phyloP scores from a whole-genome alignment of 2,329 filamentous ascomycete species.

The Penicillium sp. region DNA sequence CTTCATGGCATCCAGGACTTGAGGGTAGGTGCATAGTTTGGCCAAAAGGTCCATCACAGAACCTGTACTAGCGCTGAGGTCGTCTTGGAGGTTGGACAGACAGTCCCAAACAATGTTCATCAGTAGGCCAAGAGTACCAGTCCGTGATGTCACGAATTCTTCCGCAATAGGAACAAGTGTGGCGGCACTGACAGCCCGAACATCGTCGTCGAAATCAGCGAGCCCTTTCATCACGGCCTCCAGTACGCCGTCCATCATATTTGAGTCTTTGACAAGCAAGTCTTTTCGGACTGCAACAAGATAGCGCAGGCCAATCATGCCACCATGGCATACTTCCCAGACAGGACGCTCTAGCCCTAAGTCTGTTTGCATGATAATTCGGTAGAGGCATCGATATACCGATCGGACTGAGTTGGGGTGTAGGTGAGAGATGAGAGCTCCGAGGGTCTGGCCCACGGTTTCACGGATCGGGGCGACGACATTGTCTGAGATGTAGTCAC shows the following conservation, averaged over 20 bases:
- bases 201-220: constrained; percentile 88
- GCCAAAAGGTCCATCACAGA: constrained; percentile 98
- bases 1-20: constrained; percentile 94
- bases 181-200: constrained; percentile 94
- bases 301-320: constrained; percentile 95
- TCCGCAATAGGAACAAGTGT: constrained; percentile 94
- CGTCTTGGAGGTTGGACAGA: constrained; percentile 92
- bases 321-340: constrained; percentile 96
- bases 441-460: constrained; percentile 90
- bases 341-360: constrained; percentile 70
- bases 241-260: constrained; percentile 90
- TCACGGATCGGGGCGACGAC: constrained; percentile 95
- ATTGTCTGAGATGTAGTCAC: constrained; percentile 96
- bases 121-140: constrained; percentile 73
- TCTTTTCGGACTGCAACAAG: constrained; percentile 94
- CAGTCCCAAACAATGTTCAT: constrained; percentile 98
- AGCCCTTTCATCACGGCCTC: constrained; percentile 93
- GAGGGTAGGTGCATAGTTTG: constrained; percentile 89
- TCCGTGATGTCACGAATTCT: constrained; percentile 86
- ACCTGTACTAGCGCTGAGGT: constrained; percentile 93
- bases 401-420: constrained; percentile 75
- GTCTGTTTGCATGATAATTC: constrained; percentile 89
- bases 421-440: constrained; percentile 83
- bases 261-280: constrained; percentile 76
- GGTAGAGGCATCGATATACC: constrained; percentile 80